phyloP scores from a whole-genome alignment of 164 flowering plant genomes.

The Tinospora cordifolia region DNA sequence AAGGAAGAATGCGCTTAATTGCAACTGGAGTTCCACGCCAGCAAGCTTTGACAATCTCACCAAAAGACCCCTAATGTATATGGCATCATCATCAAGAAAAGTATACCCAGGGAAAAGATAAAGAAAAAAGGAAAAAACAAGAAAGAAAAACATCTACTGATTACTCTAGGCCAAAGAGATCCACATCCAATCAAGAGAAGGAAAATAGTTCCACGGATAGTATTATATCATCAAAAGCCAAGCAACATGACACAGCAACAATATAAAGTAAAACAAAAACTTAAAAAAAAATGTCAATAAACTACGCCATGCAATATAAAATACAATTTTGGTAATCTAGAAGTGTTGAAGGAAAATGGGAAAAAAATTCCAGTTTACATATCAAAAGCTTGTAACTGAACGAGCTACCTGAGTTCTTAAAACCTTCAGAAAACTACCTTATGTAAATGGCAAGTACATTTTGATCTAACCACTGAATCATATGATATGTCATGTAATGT shows the following conservation, averaged over 20 bases:
- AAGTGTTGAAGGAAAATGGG: no score
- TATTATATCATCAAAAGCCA: background rate
- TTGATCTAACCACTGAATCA: no score
- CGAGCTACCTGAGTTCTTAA: no score
- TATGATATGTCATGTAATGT: background rate
- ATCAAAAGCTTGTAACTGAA: no score
- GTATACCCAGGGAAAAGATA: background rate
- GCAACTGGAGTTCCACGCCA: conserved; percentile 99
- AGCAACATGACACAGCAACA: background rate
- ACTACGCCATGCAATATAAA: no score
- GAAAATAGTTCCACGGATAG: background rate
- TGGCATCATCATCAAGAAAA: conserved; percentile 14
- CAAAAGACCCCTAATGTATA: conserved; percentile 79
- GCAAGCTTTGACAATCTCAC: conserved; percentile 81
- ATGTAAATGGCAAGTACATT: no score
- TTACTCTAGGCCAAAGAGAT: background rate
- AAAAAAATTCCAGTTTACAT: no score
- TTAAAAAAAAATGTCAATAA: no score
- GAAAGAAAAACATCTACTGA: no score
- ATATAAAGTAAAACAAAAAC: background rate
- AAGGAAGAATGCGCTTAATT: conserved; percentile 94
- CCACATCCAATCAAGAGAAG: background rate
- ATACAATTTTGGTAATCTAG: no score
- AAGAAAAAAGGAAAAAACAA: no score
- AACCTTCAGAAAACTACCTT: no score